Evolutionary conservation across 495 filamentous ascomycete species (phyloP).

Genomic region (Talaromyces proteolyticus): DNA sequence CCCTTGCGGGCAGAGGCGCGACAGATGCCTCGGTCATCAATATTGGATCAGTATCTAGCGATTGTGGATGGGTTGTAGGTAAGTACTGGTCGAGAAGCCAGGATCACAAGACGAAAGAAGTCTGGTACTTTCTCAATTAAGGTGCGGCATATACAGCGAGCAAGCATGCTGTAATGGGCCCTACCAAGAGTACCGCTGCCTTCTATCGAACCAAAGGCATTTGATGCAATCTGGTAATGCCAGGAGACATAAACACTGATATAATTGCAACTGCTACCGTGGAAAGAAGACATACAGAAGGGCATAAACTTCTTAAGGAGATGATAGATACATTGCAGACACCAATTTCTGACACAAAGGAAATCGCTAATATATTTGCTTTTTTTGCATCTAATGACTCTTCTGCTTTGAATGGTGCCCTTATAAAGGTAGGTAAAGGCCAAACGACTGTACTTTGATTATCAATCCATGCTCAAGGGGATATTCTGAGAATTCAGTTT

Average conservation of each 20-base stretch:
- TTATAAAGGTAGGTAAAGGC: neutral
- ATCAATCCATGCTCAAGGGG: neutral
- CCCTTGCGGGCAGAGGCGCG: slow-evolving; percentile 35
- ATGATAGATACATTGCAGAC: neutral
- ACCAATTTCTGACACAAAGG: neutral
- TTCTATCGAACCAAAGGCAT: slow-evolving; percentile 54
- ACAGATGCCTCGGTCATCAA: slow-evolving; percentile 29
- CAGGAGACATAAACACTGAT: slow-evolving; percentile 53
- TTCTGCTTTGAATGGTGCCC: neutral
- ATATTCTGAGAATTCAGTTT: neutral
- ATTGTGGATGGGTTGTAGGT: slow-evolving; percentile 27
- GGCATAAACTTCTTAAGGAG: neutral
- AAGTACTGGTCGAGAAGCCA: slow-evolving; percentile 6
- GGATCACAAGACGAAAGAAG: neutral
- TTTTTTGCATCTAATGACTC: neutral
- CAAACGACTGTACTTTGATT: neutral
- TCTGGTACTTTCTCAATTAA: slow-evolving; percentile 14
- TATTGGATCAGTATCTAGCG: slow-evolving; percentile 29
- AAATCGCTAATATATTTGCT: neutral
- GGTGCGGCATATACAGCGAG: slow-evolving; percentile 51
- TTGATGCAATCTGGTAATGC: slow-evolving; percentile 47
- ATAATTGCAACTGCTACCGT: slow-evolving; percentile 19
- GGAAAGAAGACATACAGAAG: neutral
- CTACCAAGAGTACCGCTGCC: slow-evolving; percentile 58
- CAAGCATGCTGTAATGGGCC: slow-evolving; percentile 49